Conservation (phyloP, 2,329 filamentous ascomycete species). For the Teratosphaeria destructans region DNA sequence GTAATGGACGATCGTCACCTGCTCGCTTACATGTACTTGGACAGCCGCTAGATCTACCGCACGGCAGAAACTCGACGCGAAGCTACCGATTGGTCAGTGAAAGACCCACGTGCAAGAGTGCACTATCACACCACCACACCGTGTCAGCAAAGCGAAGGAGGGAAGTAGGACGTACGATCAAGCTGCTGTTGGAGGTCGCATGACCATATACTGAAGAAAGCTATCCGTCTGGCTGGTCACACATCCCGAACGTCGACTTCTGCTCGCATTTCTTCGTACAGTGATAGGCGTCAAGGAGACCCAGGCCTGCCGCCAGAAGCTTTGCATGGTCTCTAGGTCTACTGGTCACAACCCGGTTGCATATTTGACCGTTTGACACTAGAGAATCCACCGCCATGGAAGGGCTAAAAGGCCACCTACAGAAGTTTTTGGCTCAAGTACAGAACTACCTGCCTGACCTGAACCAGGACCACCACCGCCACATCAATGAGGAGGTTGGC, state of each 20-base stretch:
- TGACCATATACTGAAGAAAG: neutral
- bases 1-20: neutral
- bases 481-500: slow-evolving; percentile 5
- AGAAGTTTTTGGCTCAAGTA: neutral
- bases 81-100: neutral
- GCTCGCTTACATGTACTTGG: no score
- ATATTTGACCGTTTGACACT: no score
- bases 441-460: slow-evolving; percentile 6
- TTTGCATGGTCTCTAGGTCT: no score
- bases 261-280: neutral
- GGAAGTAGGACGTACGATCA: neutral
- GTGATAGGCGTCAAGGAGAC: no score
- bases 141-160: neutral
- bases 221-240: neutral
- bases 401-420: neutral
- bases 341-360: no score
- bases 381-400: neutral
- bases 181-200: neutral
- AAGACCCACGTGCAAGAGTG: neutral
- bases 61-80: no score
- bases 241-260: neutral
- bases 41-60: no score
- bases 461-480: slow-evolving; percentile 8
- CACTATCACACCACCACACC: neutral
- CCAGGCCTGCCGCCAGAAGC: no score